Evolutionary conservation across 1,139 yeast genomes (phyloP).

Genomic region (Debaryomycetaceae sp.): DNA sequence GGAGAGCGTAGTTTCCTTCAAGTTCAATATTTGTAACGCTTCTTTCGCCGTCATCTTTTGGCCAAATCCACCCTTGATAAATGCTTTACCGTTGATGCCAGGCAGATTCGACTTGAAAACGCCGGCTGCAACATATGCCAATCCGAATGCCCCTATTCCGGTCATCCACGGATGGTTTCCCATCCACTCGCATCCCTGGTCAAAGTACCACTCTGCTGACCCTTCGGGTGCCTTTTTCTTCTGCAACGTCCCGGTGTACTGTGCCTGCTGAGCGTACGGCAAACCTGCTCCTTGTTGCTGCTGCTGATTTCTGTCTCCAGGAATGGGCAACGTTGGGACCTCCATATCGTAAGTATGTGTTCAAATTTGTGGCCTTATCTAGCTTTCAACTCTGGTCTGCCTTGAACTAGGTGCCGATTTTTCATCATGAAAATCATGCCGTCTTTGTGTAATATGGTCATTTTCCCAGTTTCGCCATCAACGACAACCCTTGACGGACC

Average conservation of each 20-base stretch:
- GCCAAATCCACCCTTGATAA: slow-evolving; percentile 84
- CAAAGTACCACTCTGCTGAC: slow-evolving; percentile 66
- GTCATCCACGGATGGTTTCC: slow-evolving; percentile 76
- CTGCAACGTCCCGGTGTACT: slow-evolving; percentile 42
- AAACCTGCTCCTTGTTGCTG: slow-evolving; percentile 8
- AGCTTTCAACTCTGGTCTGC: too few relatives aligned
- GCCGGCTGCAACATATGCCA: slow-evolving; percentile 66
- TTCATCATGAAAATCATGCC: too few relatives aligned
- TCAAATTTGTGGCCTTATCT: neutral
- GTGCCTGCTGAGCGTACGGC: slow-evolving; percentile 13
- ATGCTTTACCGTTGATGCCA: slow-evolving; percentile 69
- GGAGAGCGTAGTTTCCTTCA: slow-evolving; percentile 74
- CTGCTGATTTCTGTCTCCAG: slow-evolving; percentile 43
- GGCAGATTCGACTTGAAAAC: slow-evolving; percentile 67
- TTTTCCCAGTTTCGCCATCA: too few relatives aligned
- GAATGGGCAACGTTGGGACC: slow-evolving; percentile 57
- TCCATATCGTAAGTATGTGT: slow-evolving; percentile 26
- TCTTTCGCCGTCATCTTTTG: slow-evolving; percentile 86
- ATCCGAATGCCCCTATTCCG: slow-evolving; percentile 65
- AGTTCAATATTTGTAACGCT: slow-evolving; percentile 82
- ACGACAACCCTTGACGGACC: too few relatives aligned
- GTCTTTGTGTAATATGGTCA: too few relatives aligned
- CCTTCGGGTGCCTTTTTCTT: slow-evolving; percentile 43
- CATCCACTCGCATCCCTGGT: slow-evolving; percentile 58
- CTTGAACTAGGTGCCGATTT: too few relatives aligned